Evolutionary conservation across 2,329 filamentous ascomycete species (phyloP), one percentile per base, ranked within the genome.

Genomic region (Sarocladium brachiariae): DNA sequence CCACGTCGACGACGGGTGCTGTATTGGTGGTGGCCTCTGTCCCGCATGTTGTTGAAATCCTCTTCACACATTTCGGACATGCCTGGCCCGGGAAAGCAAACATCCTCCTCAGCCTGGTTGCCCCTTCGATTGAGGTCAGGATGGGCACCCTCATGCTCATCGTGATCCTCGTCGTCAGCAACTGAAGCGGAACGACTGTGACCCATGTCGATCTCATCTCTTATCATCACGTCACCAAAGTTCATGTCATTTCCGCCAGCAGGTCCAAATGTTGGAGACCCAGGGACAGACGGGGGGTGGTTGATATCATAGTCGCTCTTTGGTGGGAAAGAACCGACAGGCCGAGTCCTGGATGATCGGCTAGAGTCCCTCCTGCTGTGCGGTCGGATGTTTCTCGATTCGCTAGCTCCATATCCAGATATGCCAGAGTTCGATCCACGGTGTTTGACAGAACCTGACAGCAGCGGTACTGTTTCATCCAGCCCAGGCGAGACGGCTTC

Each of bases 11-110:
- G 78, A 16, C 84, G 72, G 9, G 66, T 58, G 38, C 64, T 58
- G 45, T 60, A 63, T n/a, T 60, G 64, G 21, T 63, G 57, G 56
- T 62, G 55, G 59, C 69, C 72, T 4, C 77, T 75, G 4, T 71
- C 67, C 38, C 71, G 70, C 7, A 75, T 67, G 13, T 24, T 49
- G 30, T 49, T 37, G 46, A 49, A 49, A 46, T 93, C 89, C 43
- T 95, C 89, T 27, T 92, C 87, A 24, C 78, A 89, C 45, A 93
- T 73, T 59, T 95, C 89, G 0, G 89, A 93, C 67, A 90, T 68
- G 24, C 61, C 66, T 8, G 63, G 83, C 50, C 87, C 82, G 0
- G 91, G 92, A 60, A 96, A 96, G 70, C 93, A 96, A 1, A 97
- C 91, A 68, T 97, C 93, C 56, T 87, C 87, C 59, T 93, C 83